A percentile compares a stretch with the other conserved stretches of the same genome.
These are phyloP conservation scores for Podospora bellae-mahoneyi DNA, from an alignment of 495 filamentous ascomycete genomes.

Conservation along the genomic window DNA sequence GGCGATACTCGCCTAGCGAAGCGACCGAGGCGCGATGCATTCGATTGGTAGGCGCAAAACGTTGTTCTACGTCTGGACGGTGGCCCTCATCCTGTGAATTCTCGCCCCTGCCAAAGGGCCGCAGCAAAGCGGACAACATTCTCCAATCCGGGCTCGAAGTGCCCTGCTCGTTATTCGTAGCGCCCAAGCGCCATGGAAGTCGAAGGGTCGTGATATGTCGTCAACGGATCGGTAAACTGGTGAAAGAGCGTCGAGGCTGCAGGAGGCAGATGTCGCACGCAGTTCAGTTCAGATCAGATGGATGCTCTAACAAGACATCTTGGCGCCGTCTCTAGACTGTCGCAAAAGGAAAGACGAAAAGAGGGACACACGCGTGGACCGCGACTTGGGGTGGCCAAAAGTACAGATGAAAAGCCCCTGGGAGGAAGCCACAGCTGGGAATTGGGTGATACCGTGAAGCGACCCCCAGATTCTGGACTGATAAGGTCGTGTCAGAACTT, in stretches of 20 bases:
- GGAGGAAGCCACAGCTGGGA: conserved; percentile 3
- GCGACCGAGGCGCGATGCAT: conserved; percentile 17
- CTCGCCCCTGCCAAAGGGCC: conserved; percentile 36
- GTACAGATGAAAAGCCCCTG: not conserved
- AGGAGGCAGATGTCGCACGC: not conserved
- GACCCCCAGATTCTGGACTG: not conserved
- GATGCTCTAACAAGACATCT: conserved; percentile 13
- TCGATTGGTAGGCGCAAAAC: conserved; percentile 33
- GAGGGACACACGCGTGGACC: conserved; percentile 10
- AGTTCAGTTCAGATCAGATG: not conserved
- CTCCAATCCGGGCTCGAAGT: conserved; percentile 18
- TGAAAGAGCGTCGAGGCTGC: not conserved
- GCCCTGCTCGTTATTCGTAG: conserved; percentile 24
- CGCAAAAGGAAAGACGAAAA: conserved; percentile 3
- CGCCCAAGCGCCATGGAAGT: conserved; percentile 33
- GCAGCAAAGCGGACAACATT: conserved; percentile 46
- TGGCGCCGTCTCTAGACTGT: conserved; percentile 4
- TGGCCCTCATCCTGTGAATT: conserved; percentile 17
- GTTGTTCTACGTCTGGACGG: conserved; percentile 32
- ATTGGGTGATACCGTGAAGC: not conserved
- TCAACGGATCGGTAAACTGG: not conserved
- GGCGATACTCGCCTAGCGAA: conserved; percentile 30
- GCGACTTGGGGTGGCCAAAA: conserved; percentile 4
- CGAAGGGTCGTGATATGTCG: conserved; percentile 1
- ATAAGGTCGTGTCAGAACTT: conserved; percentile 12